phyloP scores from a whole-genome alignment of 2,329 filamentous ascomycete species.

The Fusarium sterilihyphosum region DNA sequence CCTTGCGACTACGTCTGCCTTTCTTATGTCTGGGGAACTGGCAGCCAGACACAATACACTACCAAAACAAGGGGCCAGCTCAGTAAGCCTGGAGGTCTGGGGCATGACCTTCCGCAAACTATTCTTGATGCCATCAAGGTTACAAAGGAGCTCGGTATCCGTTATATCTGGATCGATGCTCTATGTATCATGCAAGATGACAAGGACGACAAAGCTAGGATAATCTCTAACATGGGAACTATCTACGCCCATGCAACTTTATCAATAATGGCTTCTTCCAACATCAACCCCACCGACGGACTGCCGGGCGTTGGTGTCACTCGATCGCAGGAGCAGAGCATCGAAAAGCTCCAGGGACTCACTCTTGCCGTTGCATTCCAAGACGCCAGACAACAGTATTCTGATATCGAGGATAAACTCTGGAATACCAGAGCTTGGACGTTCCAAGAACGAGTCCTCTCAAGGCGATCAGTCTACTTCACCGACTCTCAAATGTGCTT shows the following conservation, averaged over 20 bases:
- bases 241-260: slow-evolving; percentile 18
- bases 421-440: slow-evolving; percentile 26
- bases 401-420: not conserved
- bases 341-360: not conserved
- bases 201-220: slow-evolving; percentile 6
- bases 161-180: slow-evolving; percentile 25
- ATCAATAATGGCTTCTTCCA: slow-evolving; percentile 21
- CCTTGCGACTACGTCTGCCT: slow-evolving; percentile 16
- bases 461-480: slow-evolving; percentile 11
- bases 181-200: slow-evolving; percentile 22
- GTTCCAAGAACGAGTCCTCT: slow-evolving; percentile 17
- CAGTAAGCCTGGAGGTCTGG: not conserved
- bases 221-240: slow-evolving; percentile 10
- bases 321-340: not conserved
- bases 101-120: not conserved
- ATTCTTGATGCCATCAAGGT: slow-evolving; percentile 19
- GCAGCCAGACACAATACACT: slow-evolving; percentile 20
- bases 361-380: slow-evolving; percentile 5
- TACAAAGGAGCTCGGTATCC: not conserved
- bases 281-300: slow-evolving; percentile 10
- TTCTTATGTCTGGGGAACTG: slow-evolving; percentile 24
- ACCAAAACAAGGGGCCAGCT: not conserved
- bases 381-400: not conserved
- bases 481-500: slow-evolving; percentile 22
- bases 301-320: not conserved